A percentile compares a stretch with the other conserved stretches of the same genome.
These are phyloP conservation scores for Pseudocercospora macadamiae DNA, from an alignment of 2,329 filamentous ascomycete species.

Conservation along the genomic window DNA sequence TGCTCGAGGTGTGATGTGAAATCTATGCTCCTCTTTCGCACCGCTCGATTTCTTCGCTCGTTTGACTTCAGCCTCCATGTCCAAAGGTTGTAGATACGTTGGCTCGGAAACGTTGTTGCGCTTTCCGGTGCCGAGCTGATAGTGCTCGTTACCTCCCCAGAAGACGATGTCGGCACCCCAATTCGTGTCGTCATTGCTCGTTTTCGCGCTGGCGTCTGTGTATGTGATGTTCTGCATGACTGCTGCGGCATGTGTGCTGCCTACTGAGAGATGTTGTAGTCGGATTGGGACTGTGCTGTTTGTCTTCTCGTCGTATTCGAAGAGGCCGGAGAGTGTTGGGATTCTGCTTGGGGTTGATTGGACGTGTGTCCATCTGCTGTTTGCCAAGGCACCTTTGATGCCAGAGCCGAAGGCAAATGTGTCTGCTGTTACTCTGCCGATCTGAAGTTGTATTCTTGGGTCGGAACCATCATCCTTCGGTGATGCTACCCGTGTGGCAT, in stretches of 20 bases:
- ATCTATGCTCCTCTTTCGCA: conserved; percentile 67
- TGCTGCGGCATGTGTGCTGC: conserved; percentile 78
- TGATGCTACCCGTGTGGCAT: conserved; percentile 65
- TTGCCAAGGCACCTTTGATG: conserved; percentile 80
- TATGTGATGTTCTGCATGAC: conserved; percentile 77
- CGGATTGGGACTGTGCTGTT: conserved; percentile 76
- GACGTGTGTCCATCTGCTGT: conserved; percentile 85
- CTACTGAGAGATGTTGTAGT: conserved; percentile 71
- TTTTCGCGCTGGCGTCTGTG: conserved; percentile 51
- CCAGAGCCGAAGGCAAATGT: conserved; percentile 87
- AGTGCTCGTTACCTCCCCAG: conserved; percentile 95
- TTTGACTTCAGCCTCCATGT: conserved; percentile 63
- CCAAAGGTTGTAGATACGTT: conserved; percentile 76
- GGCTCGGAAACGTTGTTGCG: conserved; percentile 78
- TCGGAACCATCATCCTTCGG: conserved; percentile 37
- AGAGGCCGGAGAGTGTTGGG: conserved; percentile 78
- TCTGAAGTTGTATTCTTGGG: conserved; percentile 42
- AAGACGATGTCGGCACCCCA: conserved; percentile 88
- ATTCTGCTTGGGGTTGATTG: conserved; percentile 78
- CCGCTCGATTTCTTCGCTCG: conserved; percentile 64
- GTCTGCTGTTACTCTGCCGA: conserved; percentile 69
- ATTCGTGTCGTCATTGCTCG: conserved; percentile 70
- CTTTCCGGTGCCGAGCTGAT: conserved; percentile 89
- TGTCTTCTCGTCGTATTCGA: conserved; percentile 79
- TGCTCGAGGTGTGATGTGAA: conserved; percentile 78